Percentiles rank a stretch among this genome's conserved stretches.
Evolutionary conservation across 2,329 filamentous ascomycete species (phyloP).

Genomic region (Leptographium procerum): DNA sequence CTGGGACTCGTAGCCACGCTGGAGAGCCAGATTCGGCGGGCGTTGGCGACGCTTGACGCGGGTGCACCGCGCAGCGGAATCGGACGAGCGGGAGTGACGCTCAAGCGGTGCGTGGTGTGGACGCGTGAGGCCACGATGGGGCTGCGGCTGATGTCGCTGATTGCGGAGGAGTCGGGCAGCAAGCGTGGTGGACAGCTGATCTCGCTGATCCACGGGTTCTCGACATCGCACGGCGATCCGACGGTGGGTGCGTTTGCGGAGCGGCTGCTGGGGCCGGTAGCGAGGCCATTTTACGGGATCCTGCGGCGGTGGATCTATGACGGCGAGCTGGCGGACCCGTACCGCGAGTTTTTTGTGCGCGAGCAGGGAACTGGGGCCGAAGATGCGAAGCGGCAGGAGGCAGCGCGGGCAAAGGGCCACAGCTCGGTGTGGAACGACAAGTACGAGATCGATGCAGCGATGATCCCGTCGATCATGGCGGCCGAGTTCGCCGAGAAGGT

Average conservation of each 20-base stretch:
- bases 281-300: conserved; percentile 92
- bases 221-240: conserved; percentile 86
- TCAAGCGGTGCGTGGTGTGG: conserved; percentile 95
- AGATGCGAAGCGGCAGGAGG: conserved; percentile 24
- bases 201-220: conserved; percentile 85
- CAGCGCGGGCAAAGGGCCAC: conserved; percentile 47
- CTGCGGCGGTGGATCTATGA: conserved; percentile 96
- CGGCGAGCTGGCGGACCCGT: conserved; percentile 93
- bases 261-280: conserved; percentile 74
- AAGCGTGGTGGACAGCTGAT: conserved; percentile 84
- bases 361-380: conserved; percentile 55
- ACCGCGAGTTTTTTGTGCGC: conserved; percentile 86
- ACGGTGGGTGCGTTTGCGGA: conserved; percentile 91
- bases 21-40: conserved; percentile 81
- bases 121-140: conserved; percentile 96
- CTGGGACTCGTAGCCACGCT: conserved; percentile 82
- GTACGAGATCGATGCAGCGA: conserved; percentile 71
- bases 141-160: conserved; percentile 80
- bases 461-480: conserved; percentile 90
- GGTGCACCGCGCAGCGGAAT: conserved; percentile 56
- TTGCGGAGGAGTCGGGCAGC: conserved; percentile 80
- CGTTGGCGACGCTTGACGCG: conserved; percentile 63
- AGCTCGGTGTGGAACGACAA: conserved; percentile 98
- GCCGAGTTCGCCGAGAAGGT: conserved; percentile 92
- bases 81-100: conserved; percentile 78